phyloP scores from a whole-genome alignment of 192 early-diverging fungal genomes.

The Gaertneriomyces semiglobifer region DNA sequence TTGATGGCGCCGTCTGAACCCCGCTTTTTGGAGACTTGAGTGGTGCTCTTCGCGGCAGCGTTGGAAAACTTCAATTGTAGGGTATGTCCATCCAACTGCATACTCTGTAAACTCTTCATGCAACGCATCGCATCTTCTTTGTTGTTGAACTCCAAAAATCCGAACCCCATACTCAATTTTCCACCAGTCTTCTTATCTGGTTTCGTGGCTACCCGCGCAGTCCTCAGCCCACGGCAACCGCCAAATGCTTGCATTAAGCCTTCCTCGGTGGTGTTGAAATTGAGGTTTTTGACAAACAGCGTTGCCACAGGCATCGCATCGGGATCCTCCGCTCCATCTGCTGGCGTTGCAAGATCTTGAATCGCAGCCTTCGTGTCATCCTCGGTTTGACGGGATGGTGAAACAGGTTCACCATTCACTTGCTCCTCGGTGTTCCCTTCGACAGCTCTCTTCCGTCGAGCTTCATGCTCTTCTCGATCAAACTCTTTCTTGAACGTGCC shows the following conservation, averaged over 20 bases:
- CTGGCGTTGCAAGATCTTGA: slow-evolving; percentile 16
- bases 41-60: slow-evolving; percentile 45
- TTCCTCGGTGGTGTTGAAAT: slow-evolving; percentile 84
- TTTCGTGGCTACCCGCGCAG: slow-evolving; percentile 79
- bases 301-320: slow-evolving; percentile 65
- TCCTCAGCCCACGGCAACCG: slow-evolving; percentile 72
- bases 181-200: slow-evolving; percentile 79
- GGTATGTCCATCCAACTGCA: slow-evolving; percentile 80
- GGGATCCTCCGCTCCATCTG: slow-evolving; percentile 44
- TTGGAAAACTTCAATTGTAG: slow-evolving; percentile 91
- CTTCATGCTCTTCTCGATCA: slow-evolving; percentile 45
- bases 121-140: slow-evolving; percentile 80
- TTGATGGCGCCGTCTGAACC: slow-evolving; percentile 48
- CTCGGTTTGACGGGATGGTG: slow-evolving; percentile 31
- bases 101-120: slow-evolving; percentile 65
- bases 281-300: slow-evolving; percentile 95
- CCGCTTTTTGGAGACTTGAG: slow-evolving; percentile 15
- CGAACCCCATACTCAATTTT: slow-evolving; percentile 93
- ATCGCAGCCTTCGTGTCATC: slow-evolving; percentile 26
- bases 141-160: slow-evolving; percentile 87
- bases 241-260: slow-evolving; percentile 70
- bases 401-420: slow-evolving; percentile 22
- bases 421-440: slow-evolving; percentile 30
- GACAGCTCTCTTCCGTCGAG: slow-evolving; percentile 29
- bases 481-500: slow-evolving; percentile 69